phyloP scores from a whole-genome alignment of 306 rosid genomes.

The Albizia julibrissin region DNA sequence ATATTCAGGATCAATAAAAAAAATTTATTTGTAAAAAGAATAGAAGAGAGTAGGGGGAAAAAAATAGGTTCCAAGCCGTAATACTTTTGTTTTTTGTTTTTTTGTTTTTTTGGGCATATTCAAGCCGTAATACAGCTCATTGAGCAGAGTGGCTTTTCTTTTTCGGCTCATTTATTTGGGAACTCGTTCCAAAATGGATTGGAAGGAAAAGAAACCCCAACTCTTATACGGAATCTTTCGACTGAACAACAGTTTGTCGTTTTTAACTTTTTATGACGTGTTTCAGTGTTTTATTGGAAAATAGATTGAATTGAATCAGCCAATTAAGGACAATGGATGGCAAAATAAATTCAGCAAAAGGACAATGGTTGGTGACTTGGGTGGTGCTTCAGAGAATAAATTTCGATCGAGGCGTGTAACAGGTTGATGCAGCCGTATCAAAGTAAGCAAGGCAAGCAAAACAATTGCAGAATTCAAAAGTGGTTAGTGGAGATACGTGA shows the following conservation, averaged over 20 bases:
- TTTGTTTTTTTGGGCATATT: too few species aligned
- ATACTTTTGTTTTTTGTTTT: too few species aligned
- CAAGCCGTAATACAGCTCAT: neutral
- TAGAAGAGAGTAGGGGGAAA: too few species aligned
- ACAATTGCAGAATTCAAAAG: neutral
- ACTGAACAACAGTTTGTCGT: constrained; percentile 22
- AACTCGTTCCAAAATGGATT: neutral
- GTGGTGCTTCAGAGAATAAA: neutral
- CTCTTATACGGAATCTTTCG: constrained; percentile 31
- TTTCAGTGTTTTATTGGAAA: neutral
- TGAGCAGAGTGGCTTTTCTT: neutral
- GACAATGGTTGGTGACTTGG: neutral
- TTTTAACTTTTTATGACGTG: neutral
- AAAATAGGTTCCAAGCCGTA: neutral
- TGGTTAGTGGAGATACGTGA: neutral
- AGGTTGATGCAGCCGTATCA: neutral
- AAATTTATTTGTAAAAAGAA: too few species aligned
- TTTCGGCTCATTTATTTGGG: neutral
- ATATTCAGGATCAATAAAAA: too few species aligned
- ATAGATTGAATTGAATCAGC: too few species aligned
- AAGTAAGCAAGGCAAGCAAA: neutral
- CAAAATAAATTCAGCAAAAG: neutral
- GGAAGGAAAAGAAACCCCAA: constrained; percentile 20
- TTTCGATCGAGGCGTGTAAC: neutral
- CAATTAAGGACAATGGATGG: neutral